Conservation (phyloP, 1,139 yeast species). For the Geotrichum citri-aurantii region DNA sequence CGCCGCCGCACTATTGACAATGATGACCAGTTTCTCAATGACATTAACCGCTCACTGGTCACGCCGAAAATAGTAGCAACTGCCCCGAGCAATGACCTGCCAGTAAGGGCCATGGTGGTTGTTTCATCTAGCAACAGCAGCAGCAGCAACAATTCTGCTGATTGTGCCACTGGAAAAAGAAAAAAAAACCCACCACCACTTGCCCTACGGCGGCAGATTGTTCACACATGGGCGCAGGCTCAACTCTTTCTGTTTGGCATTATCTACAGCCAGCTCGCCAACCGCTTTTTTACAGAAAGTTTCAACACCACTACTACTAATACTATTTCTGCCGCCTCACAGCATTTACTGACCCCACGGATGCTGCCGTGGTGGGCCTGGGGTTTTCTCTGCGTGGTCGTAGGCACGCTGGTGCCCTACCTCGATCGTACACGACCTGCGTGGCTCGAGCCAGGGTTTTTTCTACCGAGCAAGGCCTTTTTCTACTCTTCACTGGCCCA, state of each 20-base stretch:
- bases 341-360: not conserved
- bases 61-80: not conserved
- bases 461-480: not conserved
- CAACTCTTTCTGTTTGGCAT: slow-evolving; percentile 32
- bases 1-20: not conserved
- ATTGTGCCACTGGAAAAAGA: no score
- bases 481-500: not conserved
- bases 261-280: slow-evolving; percentile 31
- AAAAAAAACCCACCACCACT: not conserved
- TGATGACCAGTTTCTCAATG: not conserved
- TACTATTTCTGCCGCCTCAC: not conserved
- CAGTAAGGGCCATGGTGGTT: no score
- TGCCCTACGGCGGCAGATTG: not conserved
- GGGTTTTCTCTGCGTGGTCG: not conserved
- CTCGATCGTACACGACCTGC: not conserved
- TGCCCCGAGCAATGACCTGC: not conserved
- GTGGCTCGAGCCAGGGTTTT: not conserved
- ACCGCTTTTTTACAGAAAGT: not conserved
- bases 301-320: not conserved
- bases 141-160: not conserved
- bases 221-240: not conserved
- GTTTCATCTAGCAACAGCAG: not conserved
- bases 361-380: not conserved
- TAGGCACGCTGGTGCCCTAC: not conserved
- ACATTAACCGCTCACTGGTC: not conserved